Conservation (phyloP, 2,329 filamentous ascomycete species). For the Aspergillus arachidicola region DNA sequence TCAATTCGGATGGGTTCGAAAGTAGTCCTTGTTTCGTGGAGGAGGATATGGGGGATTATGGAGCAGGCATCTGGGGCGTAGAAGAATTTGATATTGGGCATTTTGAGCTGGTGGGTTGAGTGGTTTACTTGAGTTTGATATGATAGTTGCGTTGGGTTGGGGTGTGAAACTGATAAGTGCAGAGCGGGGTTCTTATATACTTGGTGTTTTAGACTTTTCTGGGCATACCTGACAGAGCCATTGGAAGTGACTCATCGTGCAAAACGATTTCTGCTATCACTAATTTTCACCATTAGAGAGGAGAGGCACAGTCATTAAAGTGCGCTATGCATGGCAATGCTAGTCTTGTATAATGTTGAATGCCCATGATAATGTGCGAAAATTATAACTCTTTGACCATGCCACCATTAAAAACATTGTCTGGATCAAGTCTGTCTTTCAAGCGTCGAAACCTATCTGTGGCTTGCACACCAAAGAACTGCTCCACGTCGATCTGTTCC, state of each 20-base stretch:
- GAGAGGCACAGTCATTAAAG: not conserved
- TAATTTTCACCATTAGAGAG: not conserved
- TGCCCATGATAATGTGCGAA: no score
- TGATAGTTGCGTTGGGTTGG: not conserved
- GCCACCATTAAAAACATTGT: not conserved
- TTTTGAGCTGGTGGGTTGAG: not conserved
- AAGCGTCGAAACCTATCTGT: no score
- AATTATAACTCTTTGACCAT: not conserved
- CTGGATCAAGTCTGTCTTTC: no score
- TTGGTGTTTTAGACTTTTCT: not conserved
- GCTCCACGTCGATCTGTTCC: not conserved
- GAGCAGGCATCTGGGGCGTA: slow-evolving; percentile 33
- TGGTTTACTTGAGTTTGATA: not conserved
- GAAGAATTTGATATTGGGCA: slow-evolving; percentile 30
- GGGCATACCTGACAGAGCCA: not conserved
- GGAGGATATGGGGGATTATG: slow-evolving; percentile 34
- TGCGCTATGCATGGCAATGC: not conserved
- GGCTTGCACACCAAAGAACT: not conserved
- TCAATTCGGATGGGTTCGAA: slow-evolving; percentile 22
- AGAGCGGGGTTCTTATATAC: not conserved
- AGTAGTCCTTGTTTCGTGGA: slow-evolving; percentile 25
- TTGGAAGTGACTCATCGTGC: not conserved
- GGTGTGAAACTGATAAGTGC: not conserved
- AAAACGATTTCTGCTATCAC: not conserved
- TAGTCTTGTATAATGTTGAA: no score